Evolutionary conservation across 345 rosid species (phyloP).

Genomic region (Dimocarpus longan): DNA sequence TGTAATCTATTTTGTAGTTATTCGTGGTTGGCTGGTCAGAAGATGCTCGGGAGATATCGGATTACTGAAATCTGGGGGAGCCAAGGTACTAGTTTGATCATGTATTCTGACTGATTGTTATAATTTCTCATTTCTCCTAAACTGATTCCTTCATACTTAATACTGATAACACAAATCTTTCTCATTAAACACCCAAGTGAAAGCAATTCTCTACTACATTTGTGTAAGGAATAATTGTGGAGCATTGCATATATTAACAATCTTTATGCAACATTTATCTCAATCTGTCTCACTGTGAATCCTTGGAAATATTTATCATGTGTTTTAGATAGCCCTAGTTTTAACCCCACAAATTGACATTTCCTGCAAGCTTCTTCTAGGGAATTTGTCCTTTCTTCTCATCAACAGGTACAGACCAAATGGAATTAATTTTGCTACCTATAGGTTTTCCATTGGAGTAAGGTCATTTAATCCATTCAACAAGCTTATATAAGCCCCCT

Average conservation of each 20-base stretch:
- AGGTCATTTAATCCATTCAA: too few relatives aligned
- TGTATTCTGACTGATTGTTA: background rate
- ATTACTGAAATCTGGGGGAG: constrained; percentile 52
- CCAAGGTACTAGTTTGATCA: constrained; percentile 49
- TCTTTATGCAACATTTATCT: background rate
- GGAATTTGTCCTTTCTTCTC: background rate
- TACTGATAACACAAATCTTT: background rate
- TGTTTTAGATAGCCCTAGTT: background rate
- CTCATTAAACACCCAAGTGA: background rate
- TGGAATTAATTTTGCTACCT: background rate
- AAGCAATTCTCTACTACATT: background rate
- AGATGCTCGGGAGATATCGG: constrained; percentile 83
- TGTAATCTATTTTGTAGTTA: constrained; percentile 44
- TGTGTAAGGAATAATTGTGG: background rate
- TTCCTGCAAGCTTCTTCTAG: background rate
- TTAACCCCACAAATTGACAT: background rate
- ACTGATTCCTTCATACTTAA: constrained; percentile 1
- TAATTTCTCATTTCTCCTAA: background rate
- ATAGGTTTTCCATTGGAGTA: background rate
- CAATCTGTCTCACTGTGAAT: background rate
- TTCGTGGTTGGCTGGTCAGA: constrained; percentile 97
- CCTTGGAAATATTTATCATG: background rate
- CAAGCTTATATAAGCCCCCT: too few relatives aligned
- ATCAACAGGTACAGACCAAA: background rate
- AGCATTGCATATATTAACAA: background rate